Conservation (phyloP, 2,329 filamentous ascomycete genomes). For the Diaporthe capsici region DNA sequence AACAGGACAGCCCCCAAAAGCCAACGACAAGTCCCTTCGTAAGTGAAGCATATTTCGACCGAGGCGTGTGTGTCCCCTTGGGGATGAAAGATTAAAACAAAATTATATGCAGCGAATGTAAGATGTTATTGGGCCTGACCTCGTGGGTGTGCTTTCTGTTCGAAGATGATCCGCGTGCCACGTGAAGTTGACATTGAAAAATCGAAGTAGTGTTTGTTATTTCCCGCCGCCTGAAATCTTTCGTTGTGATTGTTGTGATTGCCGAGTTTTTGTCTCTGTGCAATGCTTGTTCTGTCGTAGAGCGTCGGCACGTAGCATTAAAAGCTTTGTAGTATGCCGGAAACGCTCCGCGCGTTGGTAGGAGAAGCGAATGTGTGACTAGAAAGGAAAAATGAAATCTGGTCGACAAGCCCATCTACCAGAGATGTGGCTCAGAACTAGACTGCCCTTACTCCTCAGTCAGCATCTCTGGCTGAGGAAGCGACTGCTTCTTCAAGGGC, state of each 20-base stretch:
- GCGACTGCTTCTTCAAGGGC: slow-evolving; percentile 35
- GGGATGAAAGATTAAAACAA: slow-evolving; percentile 16
- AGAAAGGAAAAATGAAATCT: not conserved
- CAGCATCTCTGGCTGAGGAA: slow-evolving; percentile 30
- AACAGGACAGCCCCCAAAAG: not conserved
- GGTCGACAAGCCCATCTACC: slow-evolving; percentile 18
- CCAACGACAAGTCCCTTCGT: slow-evolving; percentile 29
- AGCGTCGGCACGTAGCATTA: slow-evolving; percentile 35
- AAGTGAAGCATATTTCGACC: slow-evolving; percentile 28
- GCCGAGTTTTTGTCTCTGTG: slow-evolving; percentile 1
- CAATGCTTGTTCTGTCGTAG: slow-evolving; percentile 21
- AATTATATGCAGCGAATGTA: slow-evolving; percentile 36
- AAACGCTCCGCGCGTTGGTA: slow-evolving; percentile 25
- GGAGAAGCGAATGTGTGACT: slow-evolving; percentile 22
- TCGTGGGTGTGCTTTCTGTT: slow-evolving; percentile 4
- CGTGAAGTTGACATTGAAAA: slow-evolving; percentile 35
- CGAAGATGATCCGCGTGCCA: slow-evolving; percentile 30
- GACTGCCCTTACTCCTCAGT: slow-evolving; percentile 32
- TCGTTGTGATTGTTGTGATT: slow-evolving; percentile 14
- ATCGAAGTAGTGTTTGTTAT: slow-evolving; percentile 11
- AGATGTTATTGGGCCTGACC: slow-evolving; percentile 10
- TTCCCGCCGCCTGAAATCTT: slow-evolving; percentile 14
- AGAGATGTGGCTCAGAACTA: not conserved
- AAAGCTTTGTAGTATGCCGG: slow-evolving; percentile 33
- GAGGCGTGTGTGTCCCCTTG: slow-evolving; percentile 17